These are phyloP conservation scores for Colletotrichum plurivorum DNA, from an alignment of 2,329 filamentous ascomycete species.

Conservation along the genomic window DNA sequence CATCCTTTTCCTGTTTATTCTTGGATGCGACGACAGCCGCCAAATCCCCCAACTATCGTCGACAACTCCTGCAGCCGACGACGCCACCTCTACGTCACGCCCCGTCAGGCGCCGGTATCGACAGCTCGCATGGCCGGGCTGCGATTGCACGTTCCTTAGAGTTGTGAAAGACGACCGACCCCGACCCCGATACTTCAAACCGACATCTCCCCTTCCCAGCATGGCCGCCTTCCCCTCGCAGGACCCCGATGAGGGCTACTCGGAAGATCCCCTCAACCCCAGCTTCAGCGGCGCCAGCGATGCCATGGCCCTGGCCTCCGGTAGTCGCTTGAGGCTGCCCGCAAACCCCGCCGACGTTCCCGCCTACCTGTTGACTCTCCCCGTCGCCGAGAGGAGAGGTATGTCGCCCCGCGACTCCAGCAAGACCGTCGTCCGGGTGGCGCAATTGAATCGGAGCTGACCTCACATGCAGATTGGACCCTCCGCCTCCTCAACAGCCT, in stretches of 20 bases:
- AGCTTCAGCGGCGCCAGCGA: slow-evolving; percentile 48
- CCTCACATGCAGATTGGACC: neutral
- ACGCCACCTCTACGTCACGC: slow-evolving; percentile 22
- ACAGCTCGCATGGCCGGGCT: slow-evolving; percentile 34
- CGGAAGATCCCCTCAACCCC: slow-evolving; percentile 77
- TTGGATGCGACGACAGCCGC: slow-evolving; percentile 13
- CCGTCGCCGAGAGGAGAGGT: slow-evolving; percentile 51
- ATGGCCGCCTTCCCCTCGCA: slow-evolving; percentile 54
- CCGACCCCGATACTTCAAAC: slow-evolving; percentile 13
- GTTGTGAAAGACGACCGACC: slow-evolving; percentile 4
- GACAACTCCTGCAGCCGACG: neutral
- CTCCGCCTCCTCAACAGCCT: slow-evolving; percentile 78
- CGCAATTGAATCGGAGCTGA: neutral
- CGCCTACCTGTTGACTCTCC: slow-evolving; percentile 64
- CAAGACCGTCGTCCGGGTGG: neutral
- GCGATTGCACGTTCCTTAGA: slow-evolving; percentile 29
- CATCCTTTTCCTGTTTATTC: neutral
- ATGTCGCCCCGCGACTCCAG: slow-evolving; percentile 40
- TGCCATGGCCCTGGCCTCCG: slow-evolving; percentile 45
- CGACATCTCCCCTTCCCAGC: neutral
- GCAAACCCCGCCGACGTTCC: slow-evolving; percentile 60
- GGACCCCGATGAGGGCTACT: slow-evolving; percentile 88
- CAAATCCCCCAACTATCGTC: neutral
- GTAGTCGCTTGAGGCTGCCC: slow-evolving; percentile 40
- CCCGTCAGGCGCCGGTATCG: neutral